Conservation (phyloP, 2,329 filamentous ascomycete genomes). For the Trichocomaceae sp. region DNA sequence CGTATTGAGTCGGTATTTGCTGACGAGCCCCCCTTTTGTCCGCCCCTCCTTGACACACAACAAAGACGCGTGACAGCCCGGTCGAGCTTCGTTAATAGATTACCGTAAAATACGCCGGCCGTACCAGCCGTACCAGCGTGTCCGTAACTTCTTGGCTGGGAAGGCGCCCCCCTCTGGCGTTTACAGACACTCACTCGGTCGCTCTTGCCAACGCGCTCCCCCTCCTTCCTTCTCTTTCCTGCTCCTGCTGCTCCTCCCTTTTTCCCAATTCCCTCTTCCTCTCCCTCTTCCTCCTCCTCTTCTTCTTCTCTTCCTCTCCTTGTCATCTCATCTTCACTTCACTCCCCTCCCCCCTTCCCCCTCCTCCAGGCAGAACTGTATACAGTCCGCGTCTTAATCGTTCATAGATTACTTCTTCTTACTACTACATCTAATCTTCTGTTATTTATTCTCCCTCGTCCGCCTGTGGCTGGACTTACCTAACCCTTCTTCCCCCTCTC, state of each 20-base stretch:
- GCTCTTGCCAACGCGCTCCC: slow-evolving; percentile 15
- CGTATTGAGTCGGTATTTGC: no score
- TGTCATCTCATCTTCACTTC: slow-evolving; percentile 16
- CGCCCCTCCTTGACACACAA: no score
- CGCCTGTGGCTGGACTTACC: slow-evolving; percentile 37
- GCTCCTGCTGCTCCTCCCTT: slow-evolving; percentile 17
- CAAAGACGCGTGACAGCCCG: no score
- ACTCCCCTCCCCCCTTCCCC: slow-evolving; percentile 11
- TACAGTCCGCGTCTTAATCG: slow-evolving; percentile 6
- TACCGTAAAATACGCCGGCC: no score
- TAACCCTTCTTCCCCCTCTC: slow-evolving; percentile 18
- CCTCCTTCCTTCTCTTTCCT: slow-evolving; percentile 17
- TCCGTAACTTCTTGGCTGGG: no score
- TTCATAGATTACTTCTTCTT: neutral
- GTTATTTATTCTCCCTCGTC: slow-evolving; percentile 18
- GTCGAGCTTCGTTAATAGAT: no score
- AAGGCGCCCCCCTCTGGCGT: neutral
- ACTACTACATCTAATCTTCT: slow-evolving; percentile 6
- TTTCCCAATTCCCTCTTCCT: slow-evolving; percentile 6
- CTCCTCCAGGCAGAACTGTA: slow-evolving; percentile 18
- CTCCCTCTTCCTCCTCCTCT: slow-evolving; percentile 11
- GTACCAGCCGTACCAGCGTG: no score
- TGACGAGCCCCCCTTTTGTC: no score
- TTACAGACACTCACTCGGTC: slow-evolving; percentile 12
- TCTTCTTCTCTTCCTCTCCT: slow-evolving; percentile 14